Evolutionary conservation across 306 rosid genomes (phyloP).

Genomic region (Glycine soja): DNA sequence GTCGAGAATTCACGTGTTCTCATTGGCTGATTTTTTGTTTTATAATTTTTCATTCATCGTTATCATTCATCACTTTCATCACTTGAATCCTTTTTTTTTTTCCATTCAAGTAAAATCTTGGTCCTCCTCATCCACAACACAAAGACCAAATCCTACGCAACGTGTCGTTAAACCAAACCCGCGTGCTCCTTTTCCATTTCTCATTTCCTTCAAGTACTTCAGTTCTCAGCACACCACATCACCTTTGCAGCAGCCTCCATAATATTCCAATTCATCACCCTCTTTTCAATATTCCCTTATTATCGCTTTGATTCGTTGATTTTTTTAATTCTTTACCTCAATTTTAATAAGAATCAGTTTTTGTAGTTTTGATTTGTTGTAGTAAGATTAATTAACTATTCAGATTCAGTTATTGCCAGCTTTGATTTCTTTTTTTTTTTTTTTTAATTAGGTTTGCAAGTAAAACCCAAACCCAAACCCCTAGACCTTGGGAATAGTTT

Average conservation of each 20-base stretch:
- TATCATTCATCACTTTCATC: not conserved
- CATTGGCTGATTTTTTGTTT: not conserved
- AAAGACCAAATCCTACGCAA: not conserved
- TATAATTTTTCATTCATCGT: not conserved
- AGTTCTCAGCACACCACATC: not conserved
- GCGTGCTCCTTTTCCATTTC: not conserved
- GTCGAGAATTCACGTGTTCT: not conserved
- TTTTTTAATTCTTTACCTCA: not conserved
- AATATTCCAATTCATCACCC: too few relatives aligned
- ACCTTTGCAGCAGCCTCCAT: not conserved
- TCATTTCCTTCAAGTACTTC: not conserved
- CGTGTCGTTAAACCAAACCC: not conserved
- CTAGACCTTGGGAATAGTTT: too few relatives aligned
- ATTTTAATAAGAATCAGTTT: not conserved
- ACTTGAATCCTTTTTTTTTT: not conserved
- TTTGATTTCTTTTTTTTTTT: not conserved
- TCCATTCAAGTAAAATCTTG: not conserved
- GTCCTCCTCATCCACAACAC: slow-evolving; percentile 17
- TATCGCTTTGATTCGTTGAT: not conserved
- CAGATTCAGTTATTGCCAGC: not conserved
- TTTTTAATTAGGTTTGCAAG: not conserved
- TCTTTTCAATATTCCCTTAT: too few relatives aligned
- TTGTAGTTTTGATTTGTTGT: not conserved
- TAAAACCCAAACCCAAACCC: not conserved
- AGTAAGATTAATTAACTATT: not conserved